A percentile compares a stretch with the other conserved stretches of the same genome.
phyloP scores from a whole-genome alignment of 2,329 filamentous ascomycete species.

The Pyrenochaeta sp. region DNA sequence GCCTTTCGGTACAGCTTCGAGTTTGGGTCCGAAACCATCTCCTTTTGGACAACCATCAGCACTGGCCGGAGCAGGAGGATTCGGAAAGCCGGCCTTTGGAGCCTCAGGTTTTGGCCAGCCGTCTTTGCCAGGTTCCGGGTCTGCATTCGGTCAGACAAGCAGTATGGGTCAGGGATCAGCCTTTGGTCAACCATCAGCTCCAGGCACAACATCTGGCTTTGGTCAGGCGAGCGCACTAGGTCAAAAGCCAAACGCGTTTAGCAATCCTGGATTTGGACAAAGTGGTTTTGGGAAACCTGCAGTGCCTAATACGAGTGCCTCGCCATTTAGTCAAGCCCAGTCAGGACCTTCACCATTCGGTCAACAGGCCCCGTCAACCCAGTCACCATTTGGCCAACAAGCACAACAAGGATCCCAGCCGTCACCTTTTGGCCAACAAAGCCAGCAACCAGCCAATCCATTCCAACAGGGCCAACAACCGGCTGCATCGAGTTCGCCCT shows the following conservation, averaged over 20 bases:
- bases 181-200: conserved; percentile 45
- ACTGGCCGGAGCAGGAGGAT: conserved; percentile 39
- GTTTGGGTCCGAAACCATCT: conserved; percentile 26
- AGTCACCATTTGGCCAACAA: conserved; percentile 38
- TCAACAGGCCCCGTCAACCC: conserved; percentile 38
- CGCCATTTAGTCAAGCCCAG: conserved; percentile 46
- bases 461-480: conserved; percentile 22
- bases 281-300: conserved; percentile 55
- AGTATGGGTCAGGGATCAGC: conserved; percentile 26
- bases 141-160: conserved; percentile 30
- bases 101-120: conserved; percentile 50
- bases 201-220: conserved; percentile 37
- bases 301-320: conserved; percentile 39
- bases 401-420: conserved; percentile 18
- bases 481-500: conserved; percentile 23
- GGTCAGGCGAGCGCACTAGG: conserved; percentile 39
- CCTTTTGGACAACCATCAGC: conserved; percentile 42
- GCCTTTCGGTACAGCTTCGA: conserved; percentile 52
- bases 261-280: conserved; percentile 48
- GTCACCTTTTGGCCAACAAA: conserved; percentile 33
- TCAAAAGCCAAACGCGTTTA: conserved; percentile 48
- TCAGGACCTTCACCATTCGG: conserved; percentile 39
- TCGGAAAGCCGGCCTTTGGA: conserved; percentile 48
- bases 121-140: conserved; percentile 34
- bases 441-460: conserved; percentile 19